These are phyloP conservation scores for Scheffersomyces amazonensis DNA, from an alignment of 805 yeast genomes.

Conservation along the genomic window DNA sequence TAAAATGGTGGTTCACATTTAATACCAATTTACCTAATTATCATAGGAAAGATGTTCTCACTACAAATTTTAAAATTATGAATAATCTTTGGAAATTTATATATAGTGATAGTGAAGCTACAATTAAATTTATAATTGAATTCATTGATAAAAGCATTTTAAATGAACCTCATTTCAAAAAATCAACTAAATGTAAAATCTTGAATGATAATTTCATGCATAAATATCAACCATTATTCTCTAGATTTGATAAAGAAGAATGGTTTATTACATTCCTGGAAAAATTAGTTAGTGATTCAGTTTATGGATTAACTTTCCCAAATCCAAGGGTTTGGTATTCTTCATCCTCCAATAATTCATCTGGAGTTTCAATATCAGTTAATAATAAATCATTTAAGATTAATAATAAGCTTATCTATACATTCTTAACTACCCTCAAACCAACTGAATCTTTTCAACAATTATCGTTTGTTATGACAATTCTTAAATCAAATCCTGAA, in stretches of 20 bases:
- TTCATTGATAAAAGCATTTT: slow-evolving; percentile 52
- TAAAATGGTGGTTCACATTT: slow-evolving; percentile 59
- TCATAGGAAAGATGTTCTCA: slow-evolving; percentile 62
- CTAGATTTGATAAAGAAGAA: slow-evolving; percentile 16
- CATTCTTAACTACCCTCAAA: slow-evolving; percentile 60
- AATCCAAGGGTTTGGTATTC: slow-evolving; percentile 51
- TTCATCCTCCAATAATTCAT: background rate
- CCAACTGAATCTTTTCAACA: slow-evolving; percentile 80
- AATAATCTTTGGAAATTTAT: slow-evolving; percentile 67
- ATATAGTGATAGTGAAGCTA: slow-evolving; percentile 48
- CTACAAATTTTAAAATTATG: slow-evolving; percentile 51
- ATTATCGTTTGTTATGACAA: slow-evolving; percentile 47
- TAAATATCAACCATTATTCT: slow-evolving; percentile 51
- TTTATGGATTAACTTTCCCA: slow-evolving; percentile 44
- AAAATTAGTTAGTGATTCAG: slow-evolving; percentile 47
- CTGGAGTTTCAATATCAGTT: slow-evolving; percentile 44
- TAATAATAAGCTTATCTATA: slow-evolving; percentile 65
- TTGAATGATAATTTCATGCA: slow-evolving; percentile 74
- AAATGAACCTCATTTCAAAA: slow-evolving; percentile 58
- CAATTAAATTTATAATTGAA: slow-evolving; percentile 39
- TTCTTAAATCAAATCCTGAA: slow-evolving; percentile 61
- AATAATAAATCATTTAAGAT: slow-evolving; percentile 55
- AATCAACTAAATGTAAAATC: slow-evolving; percentile 67
- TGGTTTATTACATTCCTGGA: slow-evolving; percentile 46
- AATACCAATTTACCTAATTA: slow-evolving; percentile 48